Evolutionary conservation across 2,329 filamentous ascomycete species (phyloP).

Genomic region (Fusarium sp.): DNA sequence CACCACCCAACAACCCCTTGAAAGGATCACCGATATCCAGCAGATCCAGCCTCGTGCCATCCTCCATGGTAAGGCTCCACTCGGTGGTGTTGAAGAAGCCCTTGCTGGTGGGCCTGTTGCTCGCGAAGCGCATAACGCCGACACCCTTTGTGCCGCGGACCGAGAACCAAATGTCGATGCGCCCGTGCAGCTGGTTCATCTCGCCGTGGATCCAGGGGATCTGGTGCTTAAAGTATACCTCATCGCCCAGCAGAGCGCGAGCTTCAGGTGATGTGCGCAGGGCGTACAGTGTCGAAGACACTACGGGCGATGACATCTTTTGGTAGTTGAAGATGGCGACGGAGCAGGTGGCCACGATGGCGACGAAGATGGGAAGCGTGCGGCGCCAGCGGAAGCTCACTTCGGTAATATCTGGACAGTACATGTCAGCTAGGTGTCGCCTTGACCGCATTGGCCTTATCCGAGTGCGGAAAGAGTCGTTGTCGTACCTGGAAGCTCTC

Average conservation of each 20-base stretch:
- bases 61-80: constrained; percentile 83
- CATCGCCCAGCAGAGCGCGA: constrained; percentile 83
- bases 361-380: constrained; percentile 84
- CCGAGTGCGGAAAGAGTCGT: not conserved
- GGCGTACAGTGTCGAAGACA: constrained; percentile 91
- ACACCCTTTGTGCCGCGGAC: constrained; percentile 81
- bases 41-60: constrained; percentile 75
- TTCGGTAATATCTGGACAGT: constrained; percentile 53
- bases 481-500: constrained; percentile 71
- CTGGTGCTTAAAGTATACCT: constrained; percentile 83
- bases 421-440: not conserved
- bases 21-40: constrained; percentile 81
- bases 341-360: constrained; percentile 76
- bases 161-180: constrained; percentile 87
- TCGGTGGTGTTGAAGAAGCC: constrained; percentile 85
- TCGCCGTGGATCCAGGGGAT: constrained; percentile 88
- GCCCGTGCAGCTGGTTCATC: constrained; percentile 93
- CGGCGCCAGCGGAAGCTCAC: constrained; percentile 72
- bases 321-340: constrained; percentile 99
- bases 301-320: constrained; percentile 87
- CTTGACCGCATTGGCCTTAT: not conserved
- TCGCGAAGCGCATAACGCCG: constrained; percentile 85
- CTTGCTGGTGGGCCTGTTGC: constrained; percentile 72
- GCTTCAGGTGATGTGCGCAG: constrained; percentile 83
- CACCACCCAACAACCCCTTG: constrained; percentile 58